Percentiles rank a stretch among this genome's conserved stretches.
Evolutionary conservation across 2,329 filamentous ascomycete genomes (phyloP).

Genomic region (Apiospora koreana): DNA sequence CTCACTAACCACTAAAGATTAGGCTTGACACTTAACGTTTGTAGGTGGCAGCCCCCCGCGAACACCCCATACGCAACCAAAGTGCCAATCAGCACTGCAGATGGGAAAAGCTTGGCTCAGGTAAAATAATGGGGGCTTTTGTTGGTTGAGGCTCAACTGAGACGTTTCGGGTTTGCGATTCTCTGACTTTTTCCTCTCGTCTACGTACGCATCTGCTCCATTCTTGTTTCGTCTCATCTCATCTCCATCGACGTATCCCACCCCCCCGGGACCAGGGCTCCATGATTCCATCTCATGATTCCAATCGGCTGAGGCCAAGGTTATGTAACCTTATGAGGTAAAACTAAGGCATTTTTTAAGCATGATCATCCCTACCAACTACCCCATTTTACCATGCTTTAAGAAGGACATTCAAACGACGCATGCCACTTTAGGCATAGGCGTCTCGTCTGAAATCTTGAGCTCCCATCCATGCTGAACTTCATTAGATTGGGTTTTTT

Average conservation of each 20-base stretch:
- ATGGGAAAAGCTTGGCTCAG: not conserved
- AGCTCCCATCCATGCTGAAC: not conserved
- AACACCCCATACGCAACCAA: not conserved
- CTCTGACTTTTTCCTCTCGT: not conserved
- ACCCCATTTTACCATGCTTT: too few species aligned
- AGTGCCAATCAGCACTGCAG: not conserved
- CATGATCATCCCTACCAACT: not conserved
- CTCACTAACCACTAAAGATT: not conserved
- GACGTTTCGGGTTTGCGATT: not conserved
- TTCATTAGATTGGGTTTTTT: not conserved
- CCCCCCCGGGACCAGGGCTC: too few species aligned
- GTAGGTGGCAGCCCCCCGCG: not conserved
- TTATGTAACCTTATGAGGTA: not conserved
- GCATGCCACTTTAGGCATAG: not conserved
- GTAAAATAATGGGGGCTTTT: not conserved
- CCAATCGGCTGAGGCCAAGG: not conserved
- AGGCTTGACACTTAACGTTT: not conserved
- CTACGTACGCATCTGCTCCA: not conserved
- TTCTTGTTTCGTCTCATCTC: conserved; percentile 1
- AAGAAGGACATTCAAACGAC: not conserved
- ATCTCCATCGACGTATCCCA: conserved; percentile 7
- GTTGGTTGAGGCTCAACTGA: not conserved
- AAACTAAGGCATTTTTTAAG: not conserved
- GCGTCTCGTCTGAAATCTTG: not conserved
- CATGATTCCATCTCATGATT: not conserved